phyloP scores from a whole-genome alignment of 352 stramenopile genomes.

The Phytophthora hibernalis region DNA sequence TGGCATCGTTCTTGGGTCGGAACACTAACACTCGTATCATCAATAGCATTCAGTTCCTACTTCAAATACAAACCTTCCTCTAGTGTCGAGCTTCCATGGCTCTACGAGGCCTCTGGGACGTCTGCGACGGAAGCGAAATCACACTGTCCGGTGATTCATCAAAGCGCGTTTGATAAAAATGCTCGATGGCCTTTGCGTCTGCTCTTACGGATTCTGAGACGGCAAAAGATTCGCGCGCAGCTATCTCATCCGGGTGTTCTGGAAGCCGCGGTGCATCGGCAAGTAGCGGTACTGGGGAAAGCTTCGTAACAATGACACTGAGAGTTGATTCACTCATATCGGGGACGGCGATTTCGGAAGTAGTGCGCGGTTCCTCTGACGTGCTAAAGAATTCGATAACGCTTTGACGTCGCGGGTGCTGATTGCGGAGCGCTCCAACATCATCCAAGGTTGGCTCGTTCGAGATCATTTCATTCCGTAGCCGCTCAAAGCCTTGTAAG shows the following conservation, averaged over 20 bases:
- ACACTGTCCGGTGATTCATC: constrained; percentile 40
- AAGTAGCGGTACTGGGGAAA: constrained; percentile 10
- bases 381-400: constrained; percentile 61
- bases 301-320: not conserved
- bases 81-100: constrained; percentile 16
- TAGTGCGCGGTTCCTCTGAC: constrained; percentile 14
- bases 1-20: not conserved
- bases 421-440: constrained; percentile 53
- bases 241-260: not conserved
- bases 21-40: too few relatives aligned
- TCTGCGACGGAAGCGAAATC: not conserved
- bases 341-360: not conserved
- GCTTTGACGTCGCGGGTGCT: constrained; percentile 52
- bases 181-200: constrained; percentile 41
- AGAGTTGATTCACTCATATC: not conserved
- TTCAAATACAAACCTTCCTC: too few relatives aligned
- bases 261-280: not conserved
- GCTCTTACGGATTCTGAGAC: constrained; percentile 6
- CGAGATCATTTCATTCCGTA: constrained; percentile 59
- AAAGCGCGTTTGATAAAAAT: constrained; percentile 74
- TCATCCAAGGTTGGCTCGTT: constrained; percentile 53
- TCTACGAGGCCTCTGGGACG: constrained; percentile 12
- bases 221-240: constrained; percentile 3
- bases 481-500: constrained; percentile 58
- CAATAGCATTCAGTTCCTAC: constrained; percentile 8